Evolutionary conservation across 73 alveolate genomes (phyloP).

Genomic region (Loxodes magnus): DNA sequence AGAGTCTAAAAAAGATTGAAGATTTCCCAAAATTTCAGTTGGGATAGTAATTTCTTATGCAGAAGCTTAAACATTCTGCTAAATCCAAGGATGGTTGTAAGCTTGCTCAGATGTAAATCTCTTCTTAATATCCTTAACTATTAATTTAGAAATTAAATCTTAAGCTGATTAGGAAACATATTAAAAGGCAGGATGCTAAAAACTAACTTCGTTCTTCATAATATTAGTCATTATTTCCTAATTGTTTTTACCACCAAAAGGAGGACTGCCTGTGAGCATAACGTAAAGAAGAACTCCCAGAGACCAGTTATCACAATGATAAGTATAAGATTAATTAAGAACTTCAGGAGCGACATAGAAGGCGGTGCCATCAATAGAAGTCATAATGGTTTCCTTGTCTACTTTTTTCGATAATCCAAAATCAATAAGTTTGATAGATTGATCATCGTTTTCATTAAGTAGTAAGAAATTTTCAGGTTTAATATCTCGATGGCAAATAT

Average conservation of each 20-base stretch:
- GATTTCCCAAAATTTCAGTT: not conserved
- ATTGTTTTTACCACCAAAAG: conserved; percentile 68
- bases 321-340: conserved; percentile 50
- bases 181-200: conserved; percentile 29
- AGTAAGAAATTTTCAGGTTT: conserved; percentile 32
- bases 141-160: conserved; percentile 49
- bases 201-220: conserved; percentile 30
- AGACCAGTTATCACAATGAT: conserved; percentile 79
- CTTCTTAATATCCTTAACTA: conserved; percentile 46
- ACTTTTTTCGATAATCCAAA: conserved; percentile 54
- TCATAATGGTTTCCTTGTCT: conserved; percentile 17
- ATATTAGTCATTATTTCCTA: conserved; percentile 61
- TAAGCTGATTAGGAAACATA: conserved; percentile 49
- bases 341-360: conserved; percentile 86
- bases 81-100: conserved; percentile 69
- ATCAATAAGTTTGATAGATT: conserved; percentile 42
- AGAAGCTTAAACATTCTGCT: not conserved
- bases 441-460: conserved; percentile 14
- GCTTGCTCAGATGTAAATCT: conserved; percentile 71
- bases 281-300: conserved; percentile 71
- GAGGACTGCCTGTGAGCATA: conserved; percentile 71
- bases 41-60: not conserved
- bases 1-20: conserved; percentile 14
- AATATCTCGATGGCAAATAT: conserved; percentile 22
- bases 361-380: conserved; percentile 59